These are phyloP conservation scores for Ascochyta fabae DNA, from an alignment of 2,329 filamentous ascomycete genomes.

Conservation along the genomic window DNA sequence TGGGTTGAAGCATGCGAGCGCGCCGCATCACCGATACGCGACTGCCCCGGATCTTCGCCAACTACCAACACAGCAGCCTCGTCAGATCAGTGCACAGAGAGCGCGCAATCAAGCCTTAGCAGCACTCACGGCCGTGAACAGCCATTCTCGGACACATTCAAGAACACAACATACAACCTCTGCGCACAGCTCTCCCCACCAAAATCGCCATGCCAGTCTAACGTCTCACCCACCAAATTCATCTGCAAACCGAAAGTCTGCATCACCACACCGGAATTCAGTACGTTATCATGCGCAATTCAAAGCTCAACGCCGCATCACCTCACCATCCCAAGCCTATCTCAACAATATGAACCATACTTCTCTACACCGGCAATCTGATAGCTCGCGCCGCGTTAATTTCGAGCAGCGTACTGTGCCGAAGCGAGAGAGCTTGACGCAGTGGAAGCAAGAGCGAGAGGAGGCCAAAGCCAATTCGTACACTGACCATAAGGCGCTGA, in stretches of 20 bases:
- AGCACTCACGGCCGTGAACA: constrained; percentile 11
- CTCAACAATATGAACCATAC: neutral
- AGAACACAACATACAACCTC: neutral
- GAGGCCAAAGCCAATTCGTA: constrained; percentile 11
- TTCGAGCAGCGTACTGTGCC: constrained; percentile 19
- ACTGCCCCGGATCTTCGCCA: constrained; percentile 12
- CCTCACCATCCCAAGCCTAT: constrained; percentile 3
- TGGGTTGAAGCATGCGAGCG: neutral
- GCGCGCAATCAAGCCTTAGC: constrained; percentile 17
- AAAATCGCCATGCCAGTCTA: constrained; percentile 10
- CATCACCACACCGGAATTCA: constrained; percentile 3
- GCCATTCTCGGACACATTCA: constrained; percentile 1
- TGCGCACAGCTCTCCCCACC: neutral
- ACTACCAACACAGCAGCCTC: neutral
- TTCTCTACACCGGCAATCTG: neutral
- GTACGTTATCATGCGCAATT: constrained; percentile 1
- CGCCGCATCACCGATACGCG: constrained; percentile 2
- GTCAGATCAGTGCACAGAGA: constrained; percentile 7
- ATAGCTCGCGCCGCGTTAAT: constrained; percentile 4
- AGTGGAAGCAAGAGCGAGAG: constrained; percentile 37
- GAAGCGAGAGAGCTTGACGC: constrained; percentile 26
- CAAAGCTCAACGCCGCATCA: constrained; percentile 2
- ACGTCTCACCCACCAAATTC: constrained; percentile 11
- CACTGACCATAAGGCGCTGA: constrained; percentile 22
- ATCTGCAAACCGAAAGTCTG: neutral